Base-by-base conservation (phyloP, 345 rosid species). In the Ricinus communis region DNA sequence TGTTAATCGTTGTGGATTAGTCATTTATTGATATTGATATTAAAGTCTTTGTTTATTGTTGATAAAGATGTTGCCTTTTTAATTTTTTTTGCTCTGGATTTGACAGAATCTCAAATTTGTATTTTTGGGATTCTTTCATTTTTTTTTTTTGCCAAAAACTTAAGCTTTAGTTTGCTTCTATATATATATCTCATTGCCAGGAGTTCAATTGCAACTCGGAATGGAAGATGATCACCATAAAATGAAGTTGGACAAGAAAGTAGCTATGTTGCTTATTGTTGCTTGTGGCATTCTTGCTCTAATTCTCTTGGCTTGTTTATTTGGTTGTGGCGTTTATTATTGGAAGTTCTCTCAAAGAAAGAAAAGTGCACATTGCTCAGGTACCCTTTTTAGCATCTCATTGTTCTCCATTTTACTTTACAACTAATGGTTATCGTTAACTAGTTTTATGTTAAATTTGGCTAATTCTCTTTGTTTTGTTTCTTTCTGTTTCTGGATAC, bases 241-340 rank as follows among this genome's bases (percentile, higher is more conserved):
- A 27, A 78, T 74, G 81, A 76, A 79, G 66, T 76, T 76, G 18
- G 77, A 75, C 73, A 83, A 74, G 80, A 90, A 79, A 75, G 71
- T 83, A 53, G 65, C 65, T 49, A 82, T 41, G 65, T 84, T 67
- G 77, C 83, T 95, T 51, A 69, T 76, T 78, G 88, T 88, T 80
- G 76, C 84, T 55, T 89, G 91, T 71, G 73, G 83, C 76, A 80
- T 85, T 45, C 75, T 86, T 68, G 87, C 65, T 71, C 56, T 83
- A 9, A 73, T 86, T 65, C 56, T 87, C 51, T 25, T 71, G 59
- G 27, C 85, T 33, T 76, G 73, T 60, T 72, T 85, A 50, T 71
- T 84, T 31, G 86, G 78, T 71, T 86, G 77, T 66, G 89, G 92
- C 91, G 55, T 75, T 76, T 83, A 71, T 62, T 81, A 52, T 71